phyloP scores from a whole-genome alignment of 768 basidiomycete species.

The Lactarius deliciosus region DNA sequence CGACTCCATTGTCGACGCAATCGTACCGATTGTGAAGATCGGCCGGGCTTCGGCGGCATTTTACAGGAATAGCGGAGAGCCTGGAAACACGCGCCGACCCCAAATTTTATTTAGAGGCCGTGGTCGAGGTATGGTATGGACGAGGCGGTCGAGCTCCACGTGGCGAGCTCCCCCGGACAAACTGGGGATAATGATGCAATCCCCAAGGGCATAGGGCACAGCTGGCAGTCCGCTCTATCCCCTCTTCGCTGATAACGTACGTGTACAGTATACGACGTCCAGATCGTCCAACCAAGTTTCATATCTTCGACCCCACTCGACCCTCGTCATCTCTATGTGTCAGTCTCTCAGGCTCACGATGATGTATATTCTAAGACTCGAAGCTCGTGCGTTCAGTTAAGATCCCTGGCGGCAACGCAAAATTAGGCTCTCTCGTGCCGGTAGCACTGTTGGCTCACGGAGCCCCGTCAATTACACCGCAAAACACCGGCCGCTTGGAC shows the following conservation, averaged over 20 bases:
- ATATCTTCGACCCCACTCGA: neutral
- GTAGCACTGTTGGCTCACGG: neutral
- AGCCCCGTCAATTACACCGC: neutral
- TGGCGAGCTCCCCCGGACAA: neutral
- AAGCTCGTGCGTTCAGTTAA: neutral
- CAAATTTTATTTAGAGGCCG: neutral
- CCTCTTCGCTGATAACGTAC: neutral
- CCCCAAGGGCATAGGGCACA: slow-evolving; percentile 1
- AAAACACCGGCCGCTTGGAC: neutral
- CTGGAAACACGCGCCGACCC: neutral
- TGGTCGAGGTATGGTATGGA: slow-evolving; percentile 13
- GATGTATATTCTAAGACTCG: neutral
- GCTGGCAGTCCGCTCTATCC: neutral
- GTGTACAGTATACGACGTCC: neutral
- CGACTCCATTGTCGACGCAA: neutral
- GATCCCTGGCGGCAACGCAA: neutral
- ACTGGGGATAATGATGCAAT: neutral
- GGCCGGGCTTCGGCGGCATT: neutral
- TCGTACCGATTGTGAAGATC: slow-evolving; percentile 17
- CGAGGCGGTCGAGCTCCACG: slow-evolving; percentile 9
- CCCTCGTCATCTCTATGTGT: neutral
- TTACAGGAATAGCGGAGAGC: neutral
- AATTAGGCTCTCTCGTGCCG: neutral
- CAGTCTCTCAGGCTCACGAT: neutral
- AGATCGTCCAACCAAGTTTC: neutral